Evolutionary conservation across 2,329 filamentous ascomycete genomes (phyloP), one percentile per base, ranked within the genome.

Genomic region (Botrytis aclada): DNA sequence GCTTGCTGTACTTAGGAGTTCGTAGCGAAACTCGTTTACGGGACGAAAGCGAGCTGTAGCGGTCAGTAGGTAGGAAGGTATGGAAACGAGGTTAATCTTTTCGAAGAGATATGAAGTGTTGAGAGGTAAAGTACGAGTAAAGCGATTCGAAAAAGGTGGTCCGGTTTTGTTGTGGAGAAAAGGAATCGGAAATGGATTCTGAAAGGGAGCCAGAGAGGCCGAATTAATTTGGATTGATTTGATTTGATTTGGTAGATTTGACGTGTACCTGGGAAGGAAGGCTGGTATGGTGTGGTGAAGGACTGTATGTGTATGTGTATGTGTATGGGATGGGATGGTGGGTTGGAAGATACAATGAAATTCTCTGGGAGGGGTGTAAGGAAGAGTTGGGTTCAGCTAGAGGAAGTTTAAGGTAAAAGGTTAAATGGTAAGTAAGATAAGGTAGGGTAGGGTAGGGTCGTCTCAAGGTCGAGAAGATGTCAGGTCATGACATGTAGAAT

Each of bases 11-110:
- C 60, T 67, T 29, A 67, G 65, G 65, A 67, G 65, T 54, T 45
- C 51, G 47, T 58, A 58, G 67, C 67, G 67, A 62, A 70, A 41
- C 67, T 70, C 67, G 67, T 60, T 62, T 62, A 70, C 54, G 47
- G 47, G 37, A 67, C 47, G 65, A 67, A 67, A 67, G 65, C 65
- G 65, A 67, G 65, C 65, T 56, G 65, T 67, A 56, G 34, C 65
- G 65, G 43, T 56, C 29, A 56, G 47, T 47, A 25, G 22, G 25
- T 16, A 54, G 47, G 47, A n/a, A 51, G 45, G 47, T 43, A 43
- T 29, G 51, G 20, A 70, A 61, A 43, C 37, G 47, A 67, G n/a
- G 29, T 43, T 54, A n/a, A 39, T 51, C 22, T n/a, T n/a, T 66
- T 58, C 32, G 56, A 70, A 32, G n/a, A 32, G 51, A 25, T 60